These are phyloP conservation scores for Collybiopsis confluens DNA, from an alignment of 768 basidiomycete genomes.

Conservation along the genomic window DNA sequence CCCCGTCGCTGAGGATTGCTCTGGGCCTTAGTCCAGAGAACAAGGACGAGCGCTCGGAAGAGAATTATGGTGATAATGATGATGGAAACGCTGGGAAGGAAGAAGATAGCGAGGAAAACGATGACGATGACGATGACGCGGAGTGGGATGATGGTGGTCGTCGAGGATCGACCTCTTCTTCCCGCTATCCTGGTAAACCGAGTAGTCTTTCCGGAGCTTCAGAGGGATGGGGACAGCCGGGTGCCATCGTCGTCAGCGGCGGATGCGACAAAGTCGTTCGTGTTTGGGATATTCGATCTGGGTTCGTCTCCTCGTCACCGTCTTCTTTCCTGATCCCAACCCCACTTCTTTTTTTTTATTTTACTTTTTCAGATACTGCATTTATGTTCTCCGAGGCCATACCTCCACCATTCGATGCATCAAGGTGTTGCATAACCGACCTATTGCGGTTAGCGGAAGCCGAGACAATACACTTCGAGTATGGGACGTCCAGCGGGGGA, in stretches of 20 bases:
- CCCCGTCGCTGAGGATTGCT: constrained; percentile 41
- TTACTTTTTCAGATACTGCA: constrained; percentile 46
- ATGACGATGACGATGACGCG: constrained; percentile 7
- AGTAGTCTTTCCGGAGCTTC: constrained; percentile 62
- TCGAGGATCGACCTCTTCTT: background rate
- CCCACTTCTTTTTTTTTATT: too few relatives aligned
- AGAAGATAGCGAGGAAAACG: constrained; percentile 15
- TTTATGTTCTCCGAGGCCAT: constrained; percentile 81
- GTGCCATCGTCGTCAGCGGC: constrained; percentile 80
- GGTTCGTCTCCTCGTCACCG: constrained; percentile 41
- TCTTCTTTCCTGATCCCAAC: too few relatives aligned
- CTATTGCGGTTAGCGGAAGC: constrained; percentile 87
- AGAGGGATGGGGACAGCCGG: constrained; percentile 86
- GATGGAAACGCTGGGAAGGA: constrained; percentile 5
- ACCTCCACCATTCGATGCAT: constrained; percentile 89
- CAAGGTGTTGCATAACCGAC: constrained; percentile 80
- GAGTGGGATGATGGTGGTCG: background rate
- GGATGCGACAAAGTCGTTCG: constrained; percentile 91
- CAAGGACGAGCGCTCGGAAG: too few relatives aligned
- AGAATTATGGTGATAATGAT: too few relatives aligned
- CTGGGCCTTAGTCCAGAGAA: constrained; percentile 34
- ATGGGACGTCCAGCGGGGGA: constrained; percentile 89
- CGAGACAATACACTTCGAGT: constrained; percentile 83
- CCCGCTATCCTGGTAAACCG: constrained; percentile 27
- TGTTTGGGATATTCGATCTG: constrained; percentile 88